phyloP scores from a whole-genome alignment of 1,284 basidiomycete species.

The Megacollybia platyphylla region DNA sequence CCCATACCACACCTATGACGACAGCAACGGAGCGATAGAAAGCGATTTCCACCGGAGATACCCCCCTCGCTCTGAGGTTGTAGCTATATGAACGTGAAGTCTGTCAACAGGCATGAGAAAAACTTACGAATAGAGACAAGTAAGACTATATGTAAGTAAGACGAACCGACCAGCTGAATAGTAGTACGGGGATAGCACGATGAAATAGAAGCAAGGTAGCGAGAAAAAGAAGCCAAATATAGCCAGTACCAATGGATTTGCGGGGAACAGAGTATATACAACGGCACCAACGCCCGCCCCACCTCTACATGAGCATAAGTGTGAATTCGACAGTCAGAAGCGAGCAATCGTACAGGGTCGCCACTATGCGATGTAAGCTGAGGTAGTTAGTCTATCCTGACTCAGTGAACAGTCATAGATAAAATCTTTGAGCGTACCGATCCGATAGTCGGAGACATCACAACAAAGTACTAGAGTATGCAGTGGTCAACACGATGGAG shows the following conservation, averaged over 20 bases:
- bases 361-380: constrained; percentile 65
- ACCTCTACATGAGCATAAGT: constrained; percentile 28
- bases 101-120: not conserved
- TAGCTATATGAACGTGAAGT: constrained; percentile 38
- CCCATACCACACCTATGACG: constrained; percentile 83
- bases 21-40: constrained; percentile 72
- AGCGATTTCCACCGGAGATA: constrained; percentile 66
- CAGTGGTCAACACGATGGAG: constrained; percentile 4
- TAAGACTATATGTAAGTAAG: constrained; percentile 85
- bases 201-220: constrained; percentile 89
- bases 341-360: constrained; percentile 55
- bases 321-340: constrained; percentile 4
- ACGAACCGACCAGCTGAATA: constrained; percentile 78
- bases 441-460: constrained; percentile 82
- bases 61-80: constrained; percentile 63
- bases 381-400: constrained; percentile 65
- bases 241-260: constrained; percentile 64
- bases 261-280: constrained; percentile 66
- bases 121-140: constrained; percentile 68
- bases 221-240: constrained; percentile 86
- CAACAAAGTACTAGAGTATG: constrained; percentile 61
- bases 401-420: constrained; percentile 1
- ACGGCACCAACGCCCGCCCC: constrained; percentile 70
- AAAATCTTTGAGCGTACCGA: constrained; percentile 34
- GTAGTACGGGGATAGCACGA: constrained; percentile 70